These are phyloP conservation scores for Ogataea trehalophila DNA, from an alignment of 805 yeast species.

Conservation along the genomic window DNA sequence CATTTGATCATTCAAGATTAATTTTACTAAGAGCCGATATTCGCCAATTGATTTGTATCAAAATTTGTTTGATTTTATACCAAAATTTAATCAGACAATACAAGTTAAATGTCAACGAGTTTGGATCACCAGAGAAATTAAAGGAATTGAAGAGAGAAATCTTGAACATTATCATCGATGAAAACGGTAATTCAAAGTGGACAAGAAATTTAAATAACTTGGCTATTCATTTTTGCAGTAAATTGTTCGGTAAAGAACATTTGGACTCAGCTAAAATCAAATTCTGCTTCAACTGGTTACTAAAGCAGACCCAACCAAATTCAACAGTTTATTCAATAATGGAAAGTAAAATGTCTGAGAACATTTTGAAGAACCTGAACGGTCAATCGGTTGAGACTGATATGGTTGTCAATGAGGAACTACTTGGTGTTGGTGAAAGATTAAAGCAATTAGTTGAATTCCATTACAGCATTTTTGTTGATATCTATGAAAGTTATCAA, in stretches of 20 bases:
- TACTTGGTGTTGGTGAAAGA: constrained; percentile 53
- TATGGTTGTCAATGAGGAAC: constrained; percentile 40
- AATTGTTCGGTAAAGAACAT: constrained; percentile 14
- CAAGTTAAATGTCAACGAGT: constrained; percentile 27
- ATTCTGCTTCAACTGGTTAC: constrained; percentile 73
- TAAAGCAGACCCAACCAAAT: constrained; percentile 80
- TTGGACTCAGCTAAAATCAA: constrained; percentile 41
- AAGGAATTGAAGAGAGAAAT: constrained; percentile 61
- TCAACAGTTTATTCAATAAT: constrained; percentile 71
- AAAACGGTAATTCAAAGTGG: constrained; percentile 86
- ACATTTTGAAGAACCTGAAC: constrained; percentile 28
- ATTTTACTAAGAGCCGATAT: constrained; percentile 79
- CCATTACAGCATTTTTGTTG: constrained; percentile 82
- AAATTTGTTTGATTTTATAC: constrained; percentile 66
- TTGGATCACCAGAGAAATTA: constrained; percentile 34
- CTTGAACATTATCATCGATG: constrained; percentile 75
- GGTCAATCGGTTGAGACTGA: constrained; percentile 15
- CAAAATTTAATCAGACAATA: constrained; percentile 52
- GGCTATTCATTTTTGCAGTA: constrained; percentile 59
- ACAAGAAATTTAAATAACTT: constrained; percentile 73
- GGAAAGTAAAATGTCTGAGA: constrained; percentile 59
- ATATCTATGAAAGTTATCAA: constrained; percentile 41
- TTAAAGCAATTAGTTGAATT: constrained; percentile 64
- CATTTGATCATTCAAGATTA: constrained; percentile 79
- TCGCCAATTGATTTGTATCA: constrained; percentile 75